Base-by-base conservation (phyloP, 179 eudicot genomes). In the Kewa caespitosa region DNA sequence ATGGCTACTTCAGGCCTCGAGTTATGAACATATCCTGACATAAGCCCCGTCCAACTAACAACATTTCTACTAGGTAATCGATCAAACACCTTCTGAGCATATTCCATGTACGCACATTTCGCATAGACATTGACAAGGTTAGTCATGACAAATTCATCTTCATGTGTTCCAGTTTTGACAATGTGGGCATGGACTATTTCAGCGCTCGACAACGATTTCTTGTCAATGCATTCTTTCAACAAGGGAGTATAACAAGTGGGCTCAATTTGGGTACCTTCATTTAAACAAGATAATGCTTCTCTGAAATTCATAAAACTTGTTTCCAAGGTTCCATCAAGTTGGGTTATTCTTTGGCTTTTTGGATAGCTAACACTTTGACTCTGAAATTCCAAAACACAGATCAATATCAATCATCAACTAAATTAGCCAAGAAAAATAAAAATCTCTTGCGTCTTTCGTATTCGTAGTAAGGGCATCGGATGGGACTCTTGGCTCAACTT, bases 1-100 rank as follows among this genome's bases (percentile, higher is more conserved):
- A 90, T 59, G n/a, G 88, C 97, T 38, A 74, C 48, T 66, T 84
- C 81, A 3, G 92, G 90, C 81, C 78, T 81, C 33, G 81, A 84
- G 75, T 84, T 83, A 62, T 87, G 86, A 78, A 90, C 87, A 81
- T 88, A 90, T 15, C 94, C 97, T 1, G 89, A 80, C 91, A 91
- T 88, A 76, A 91, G 74, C 13, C 91, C 86, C 0, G 94, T 91
- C 94, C 94, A 91, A 33, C 91, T 83, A 63, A 91, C 91, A 43
- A 88, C 94, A 77, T 90, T 90, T 81, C 89, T 85, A 34, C 70
- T 72, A 2, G 91, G 82, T 84, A 90, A 76, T 22, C 68, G 76
- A 67, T 90, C 91, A 68, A 91, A 90, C 63, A 88, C 79, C 79
- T 81, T 86, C 43, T 82, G 89, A 2, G 97, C 94, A 77, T 46